phyloP scores from a whole-genome alignment of 2,329 filamentous ascomycete genomes.

The Malbranchea cinnamomea region DNA sequence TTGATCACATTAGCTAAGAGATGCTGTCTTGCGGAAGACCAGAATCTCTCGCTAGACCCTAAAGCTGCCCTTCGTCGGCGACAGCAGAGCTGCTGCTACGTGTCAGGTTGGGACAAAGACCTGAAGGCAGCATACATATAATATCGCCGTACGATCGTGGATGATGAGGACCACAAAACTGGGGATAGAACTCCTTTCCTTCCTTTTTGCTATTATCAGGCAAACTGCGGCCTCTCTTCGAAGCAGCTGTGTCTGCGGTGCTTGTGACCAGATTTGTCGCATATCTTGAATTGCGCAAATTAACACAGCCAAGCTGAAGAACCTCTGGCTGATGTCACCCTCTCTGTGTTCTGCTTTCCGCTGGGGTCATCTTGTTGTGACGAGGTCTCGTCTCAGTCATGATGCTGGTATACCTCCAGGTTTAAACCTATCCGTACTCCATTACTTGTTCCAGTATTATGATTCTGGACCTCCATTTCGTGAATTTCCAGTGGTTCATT shows the following conservation, averaged over 20 bases:
- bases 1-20: constrained; percentile 4
- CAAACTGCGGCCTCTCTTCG: constrained; percentile 5
- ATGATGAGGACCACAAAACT: constrained; percentile 4
- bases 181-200: constrained; percentile 2
- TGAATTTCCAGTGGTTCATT: no score
- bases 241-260: constrained; percentile 4
- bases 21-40: constrained; percentile 1
- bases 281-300: constrained; percentile 2
- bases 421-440: background rate
- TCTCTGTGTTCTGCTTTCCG: background rate
- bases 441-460: background rate
- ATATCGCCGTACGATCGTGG: constrained; percentile 6
- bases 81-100: constrained; percentile 4
- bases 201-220: constrained; percentile 2
- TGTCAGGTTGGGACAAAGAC: constrained; percentile 3
- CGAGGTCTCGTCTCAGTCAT: background rate
- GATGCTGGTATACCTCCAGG: background rate
- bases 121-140: constrained; percentile 5
- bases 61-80: constrained; percentile 3
- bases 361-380: constrained; percentile 1
- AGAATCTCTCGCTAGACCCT: background rate
- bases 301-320: constrained; percentile 5
- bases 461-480: no score
- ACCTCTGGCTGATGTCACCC: constrained; percentile 6
- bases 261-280: constrained; percentile 3